Evolutionary conservation across 345 rosid species (phyloP).

Genomic region (Heritiera littoralis): DNA sequence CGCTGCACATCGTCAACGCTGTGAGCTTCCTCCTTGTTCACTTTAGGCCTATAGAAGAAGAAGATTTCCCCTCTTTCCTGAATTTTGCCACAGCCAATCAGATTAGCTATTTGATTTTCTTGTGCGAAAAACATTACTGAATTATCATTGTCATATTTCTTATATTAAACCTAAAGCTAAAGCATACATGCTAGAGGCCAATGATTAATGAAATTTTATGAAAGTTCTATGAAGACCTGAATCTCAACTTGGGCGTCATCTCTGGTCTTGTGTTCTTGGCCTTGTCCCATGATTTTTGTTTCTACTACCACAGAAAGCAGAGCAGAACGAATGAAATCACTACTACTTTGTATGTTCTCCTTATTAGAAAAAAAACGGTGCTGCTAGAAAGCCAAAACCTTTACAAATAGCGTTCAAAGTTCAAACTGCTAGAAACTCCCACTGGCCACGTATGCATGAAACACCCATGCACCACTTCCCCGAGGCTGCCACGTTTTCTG

Average conservation of each 20-base stretch:
- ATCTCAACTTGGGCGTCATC: conserved; percentile 40
- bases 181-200: no score
- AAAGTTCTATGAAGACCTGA: conserved; percentile 27
- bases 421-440: background rate
- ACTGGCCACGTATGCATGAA: background rate
- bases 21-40: conserved; percentile 65
- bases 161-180: no score
- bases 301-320: background rate
- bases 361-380: background rate
- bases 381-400: background rate
- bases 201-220: background rate
- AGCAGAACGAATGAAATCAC: background rate
- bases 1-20: conserved; percentile 62
- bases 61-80: conserved; percentile 79
- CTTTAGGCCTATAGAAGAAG: conserved; percentile 83
- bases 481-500: conserved; percentile 8
- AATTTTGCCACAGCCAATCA: background rate
- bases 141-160: no score
- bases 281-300: conserved; percentile 38
- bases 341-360: background rate
- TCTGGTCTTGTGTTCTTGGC: conserved; percentile 42
- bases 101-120: background rate
- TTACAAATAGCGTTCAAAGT: background rate
- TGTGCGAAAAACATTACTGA: background rate
- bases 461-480: background rate